Base-by-base conservation (phyloP, 192 early-diverging fungal species). In the Gonapodya sp. region DNA sequence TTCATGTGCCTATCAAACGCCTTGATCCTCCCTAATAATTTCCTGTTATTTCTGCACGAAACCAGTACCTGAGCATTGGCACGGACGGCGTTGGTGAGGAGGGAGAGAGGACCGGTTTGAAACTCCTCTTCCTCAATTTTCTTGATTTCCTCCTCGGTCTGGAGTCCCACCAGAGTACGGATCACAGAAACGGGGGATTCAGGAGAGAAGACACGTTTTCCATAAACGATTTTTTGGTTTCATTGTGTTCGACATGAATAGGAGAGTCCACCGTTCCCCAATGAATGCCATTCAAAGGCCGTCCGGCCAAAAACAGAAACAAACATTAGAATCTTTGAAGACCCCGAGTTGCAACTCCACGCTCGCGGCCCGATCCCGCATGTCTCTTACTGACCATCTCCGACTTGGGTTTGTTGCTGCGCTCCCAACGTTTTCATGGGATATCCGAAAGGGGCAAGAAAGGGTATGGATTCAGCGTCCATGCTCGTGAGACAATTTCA, bases 1-100 rank as follows among this genome's bases (percentile, higher is more conserved):
- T 99, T 99, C 90, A 95, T 98, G 85, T 99, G 98, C 73, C 98
- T 93, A 87, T 99, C 98, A 85, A 99, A 99, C 73, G 97, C 98
- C 88, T 99, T 99, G 81, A 99, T 94, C 83, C 96, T 90, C 8
- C 95, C 98, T 1, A 99, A 87, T 81, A 99, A 90, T 85, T 98
- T 98, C 85, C 94, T 92, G 90, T 99, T 99, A 88, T 99, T 99
- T 86, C 94, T 90, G 85, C 96, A 96, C 81, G 90, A 96, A 84
- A 99, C 94, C 79, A 99, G 92, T 34, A 99, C 94, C 88, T 98
- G 97, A 64, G 94, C 94, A 88, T 94, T 95, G 89, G 96, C 97
- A 85, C 93, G 95, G 36, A 98, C 96, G 1, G 96, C 94, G 88
- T 93, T 91, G 16, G 90, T 89, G 80, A 99, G 88, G 31, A 99